Evolutionary conservation across 2,329 filamentous ascomycete genomes (phyloP).

Genomic region (Aspergillus terreus): DNA sequence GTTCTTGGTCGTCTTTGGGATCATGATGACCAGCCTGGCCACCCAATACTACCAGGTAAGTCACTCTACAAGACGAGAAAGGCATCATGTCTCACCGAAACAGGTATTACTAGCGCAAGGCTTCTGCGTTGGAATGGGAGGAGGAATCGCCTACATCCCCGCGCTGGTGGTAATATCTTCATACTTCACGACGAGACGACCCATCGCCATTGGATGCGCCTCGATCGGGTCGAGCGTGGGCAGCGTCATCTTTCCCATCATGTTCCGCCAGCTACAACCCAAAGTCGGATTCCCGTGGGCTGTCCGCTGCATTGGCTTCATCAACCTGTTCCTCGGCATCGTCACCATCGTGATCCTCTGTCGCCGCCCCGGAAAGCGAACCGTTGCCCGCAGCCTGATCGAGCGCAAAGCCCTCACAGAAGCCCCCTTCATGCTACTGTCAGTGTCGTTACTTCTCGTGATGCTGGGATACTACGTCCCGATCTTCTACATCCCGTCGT

Average conservation of each 20-base stretch:
- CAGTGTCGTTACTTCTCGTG: constrained; percentile 44
- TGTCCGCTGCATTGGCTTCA: constrained; percentile 53
- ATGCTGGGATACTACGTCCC: constrained; percentile 48
- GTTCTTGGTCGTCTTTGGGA: constrained; percentile 33
- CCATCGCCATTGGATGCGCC: constrained; percentile 54
- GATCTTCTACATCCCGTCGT: constrained; percentile 42
- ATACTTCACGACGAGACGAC: constrained; percentile 43
- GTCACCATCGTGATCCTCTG: constrained; percentile 35
- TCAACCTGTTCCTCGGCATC: constrained; percentile 43
- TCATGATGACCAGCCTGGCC: constrained; percentile 29
- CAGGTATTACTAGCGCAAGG: constrained; percentile 47
- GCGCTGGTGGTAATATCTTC: constrained; percentile 28
- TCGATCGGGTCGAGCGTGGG: constrained; percentile 57
- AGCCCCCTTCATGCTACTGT: constrained; percentile 40
- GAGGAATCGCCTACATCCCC: constrained; percentile 30
- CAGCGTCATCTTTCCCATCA: constrained; percentile 58
- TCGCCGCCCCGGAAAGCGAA: constrained; percentile 34
- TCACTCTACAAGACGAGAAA: not conserved
- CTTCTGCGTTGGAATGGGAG: constrained; percentile 30
- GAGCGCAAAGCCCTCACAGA: constrained; percentile 39
- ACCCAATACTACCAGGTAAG: constrained; percentile 27
- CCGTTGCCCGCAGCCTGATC: constrained; percentile 37
- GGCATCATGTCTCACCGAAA: not conserved
- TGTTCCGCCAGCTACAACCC: constrained; percentile 51
- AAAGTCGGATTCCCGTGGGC: constrained; percentile 59